Evolutionary conservation across 1,284 basidiomycete genomes (phyloP).

Genomic region (Thecaphora frezii): DNA sequence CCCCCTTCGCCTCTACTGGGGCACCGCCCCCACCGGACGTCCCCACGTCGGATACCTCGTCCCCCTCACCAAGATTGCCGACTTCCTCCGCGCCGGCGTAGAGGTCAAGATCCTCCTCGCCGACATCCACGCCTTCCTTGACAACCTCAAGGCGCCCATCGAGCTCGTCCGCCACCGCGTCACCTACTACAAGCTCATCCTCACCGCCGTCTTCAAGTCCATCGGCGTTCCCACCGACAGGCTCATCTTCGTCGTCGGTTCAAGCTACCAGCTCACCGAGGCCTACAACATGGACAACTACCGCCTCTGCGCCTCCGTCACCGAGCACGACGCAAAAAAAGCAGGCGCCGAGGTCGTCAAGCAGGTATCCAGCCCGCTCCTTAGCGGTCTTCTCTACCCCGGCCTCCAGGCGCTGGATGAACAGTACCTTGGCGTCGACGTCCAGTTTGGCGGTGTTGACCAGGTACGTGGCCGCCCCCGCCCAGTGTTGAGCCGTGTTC

Average conservation of each 20-base stretch:
- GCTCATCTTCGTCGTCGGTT: slow-evolving; percentile 76
- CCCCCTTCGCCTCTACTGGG: slow-evolving; percentile 62
- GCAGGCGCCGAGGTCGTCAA: slow-evolving; percentile 99
- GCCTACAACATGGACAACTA: slow-evolving; percentile 97
- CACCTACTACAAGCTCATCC: slow-evolving; percentile 83
- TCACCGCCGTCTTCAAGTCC: slow-evolving; percentile 80
- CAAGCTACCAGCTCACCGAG: slow-evolving; percentile 83
- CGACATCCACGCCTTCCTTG: slow-evolving; percentile 95
- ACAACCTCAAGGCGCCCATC: slow-evolving; percentile 95
- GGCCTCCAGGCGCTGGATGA: slow-evolving; percentile 96
- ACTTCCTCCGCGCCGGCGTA: slow-evolving; percentile 91
- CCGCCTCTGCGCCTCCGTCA: slow-evolving; percentile 81
- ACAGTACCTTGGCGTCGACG: slow-evolving; percentile 91
- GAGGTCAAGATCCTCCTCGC: slow-evolving; percentile 87
- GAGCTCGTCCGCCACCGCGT: slow-evolving; percentile 86
- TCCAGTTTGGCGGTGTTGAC: slow-evolving; percentile 97
- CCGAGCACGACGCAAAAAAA: slow-evolving; percentile 95
- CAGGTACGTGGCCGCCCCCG: slow-evolving; percentile 66
- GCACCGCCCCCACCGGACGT: slow-evolving; percentile 88
- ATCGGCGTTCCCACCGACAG: slow-evolving; percentile 85
- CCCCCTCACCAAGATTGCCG: slow-evolving; percentile 90
- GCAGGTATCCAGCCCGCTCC: slow-evolving; percentile 86
- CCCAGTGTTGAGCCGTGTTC: background rate
- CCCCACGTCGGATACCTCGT: slow-evolving; percentile 97
- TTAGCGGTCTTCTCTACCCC: slow-evolving; percentile 92